phyloP scores from a whole-genome alignment of 2,329 filamentous ascomycete genomes.

The Lachnellula subtilissima region DNA sequence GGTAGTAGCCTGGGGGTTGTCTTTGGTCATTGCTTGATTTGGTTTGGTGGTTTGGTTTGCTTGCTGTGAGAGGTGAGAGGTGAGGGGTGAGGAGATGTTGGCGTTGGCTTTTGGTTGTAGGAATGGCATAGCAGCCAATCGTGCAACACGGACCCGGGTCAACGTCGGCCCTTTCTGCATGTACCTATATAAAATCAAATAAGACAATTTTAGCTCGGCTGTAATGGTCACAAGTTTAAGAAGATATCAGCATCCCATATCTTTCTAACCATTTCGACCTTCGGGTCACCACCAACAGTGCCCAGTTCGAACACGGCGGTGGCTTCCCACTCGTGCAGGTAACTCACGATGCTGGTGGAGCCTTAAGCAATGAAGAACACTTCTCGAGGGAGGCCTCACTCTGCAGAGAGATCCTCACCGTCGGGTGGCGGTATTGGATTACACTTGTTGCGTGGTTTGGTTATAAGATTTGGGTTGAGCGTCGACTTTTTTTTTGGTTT shows the following conservation, averaged over 20 bases:
- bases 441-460: constrained; percentile 60
- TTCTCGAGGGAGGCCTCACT: constrained; percentile 67
- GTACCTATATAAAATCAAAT: constrained; percentile 18
- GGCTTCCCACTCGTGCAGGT: constrained; percentile 60
- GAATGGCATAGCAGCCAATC: neutral
- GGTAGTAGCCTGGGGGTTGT: neutral
- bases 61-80: neutral
- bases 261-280: constrained; percentile 37
- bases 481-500: constrained; percentile 26
- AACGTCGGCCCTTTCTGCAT: constrained; percentile 17
- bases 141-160: neutral
- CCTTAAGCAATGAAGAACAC: constrained; percentile 65
- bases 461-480: constrained; percentile 30
- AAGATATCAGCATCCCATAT: constrained; percentile 53
- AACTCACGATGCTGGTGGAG: constrained; percentile 59
- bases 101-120: neutral
- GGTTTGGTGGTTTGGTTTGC: neutral
- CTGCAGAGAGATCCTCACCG: constrained; percentile 68
- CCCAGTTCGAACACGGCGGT: constrained; percentile 67
- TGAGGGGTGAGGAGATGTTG: too few relatives aligned
- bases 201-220: constrained; percentile 37
- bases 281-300: constrained; percentile 41
- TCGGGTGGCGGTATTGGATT: constrained; percentile 64
- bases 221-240: constrained; percentile 57
- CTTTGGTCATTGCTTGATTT: neutral